Conservation (phyloP, 2,329 filamentous ascomycete genomes). For the Juglanconis oblonga region DNA sequence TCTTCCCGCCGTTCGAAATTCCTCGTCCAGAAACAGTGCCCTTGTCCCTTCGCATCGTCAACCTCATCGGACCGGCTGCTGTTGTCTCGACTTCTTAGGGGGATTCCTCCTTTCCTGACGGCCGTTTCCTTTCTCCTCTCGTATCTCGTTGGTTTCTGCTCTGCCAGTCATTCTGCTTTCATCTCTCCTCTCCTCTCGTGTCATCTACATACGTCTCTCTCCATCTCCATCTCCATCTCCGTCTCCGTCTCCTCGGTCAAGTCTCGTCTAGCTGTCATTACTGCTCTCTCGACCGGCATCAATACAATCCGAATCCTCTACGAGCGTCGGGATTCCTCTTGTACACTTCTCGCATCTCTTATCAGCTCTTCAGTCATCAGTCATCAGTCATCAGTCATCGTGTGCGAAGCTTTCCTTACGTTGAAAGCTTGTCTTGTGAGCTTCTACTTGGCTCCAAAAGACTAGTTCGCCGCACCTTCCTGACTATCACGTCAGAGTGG, state of each 20-base stretch:
- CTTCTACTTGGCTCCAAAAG: constrained; percentile 6
- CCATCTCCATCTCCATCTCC: constrained; percentile 22
- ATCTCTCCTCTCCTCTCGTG: constrained; percentile 13
- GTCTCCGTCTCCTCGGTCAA: constrained; percentile 1
- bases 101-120: constrained; percentile 35
- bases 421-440: constrained; percentile 6
- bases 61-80: constrained; percentile 34
- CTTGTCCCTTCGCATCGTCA: constrained; percentile 27
- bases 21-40: neutral
- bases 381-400: constrained; percentile 9
- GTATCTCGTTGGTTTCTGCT: constrained; percentile 32
- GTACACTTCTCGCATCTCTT: constrained; percentile 19
- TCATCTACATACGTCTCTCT: constrained; percentile 22
- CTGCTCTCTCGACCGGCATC: constrained; percentile 15
- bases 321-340: constrained; percentile 20
- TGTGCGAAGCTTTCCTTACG: constrained; percentile 17
- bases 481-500: neutral
- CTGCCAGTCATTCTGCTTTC: constrained; percentile 22
- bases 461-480: neutral
- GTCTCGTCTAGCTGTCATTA: constrained; percentile 18
- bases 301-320: constrained; percentile 22
- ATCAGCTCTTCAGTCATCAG: constrained; percentile 9
- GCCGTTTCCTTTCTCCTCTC: constrained; percentile 39
- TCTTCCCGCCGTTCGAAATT: constrained; percentile 1
- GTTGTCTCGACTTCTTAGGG: constrained; percentile 36